Evolutionary conservation across 768 basidiomycete species (phyloP).

Genomic region (Asterophora lycoperdoides): DNA sequence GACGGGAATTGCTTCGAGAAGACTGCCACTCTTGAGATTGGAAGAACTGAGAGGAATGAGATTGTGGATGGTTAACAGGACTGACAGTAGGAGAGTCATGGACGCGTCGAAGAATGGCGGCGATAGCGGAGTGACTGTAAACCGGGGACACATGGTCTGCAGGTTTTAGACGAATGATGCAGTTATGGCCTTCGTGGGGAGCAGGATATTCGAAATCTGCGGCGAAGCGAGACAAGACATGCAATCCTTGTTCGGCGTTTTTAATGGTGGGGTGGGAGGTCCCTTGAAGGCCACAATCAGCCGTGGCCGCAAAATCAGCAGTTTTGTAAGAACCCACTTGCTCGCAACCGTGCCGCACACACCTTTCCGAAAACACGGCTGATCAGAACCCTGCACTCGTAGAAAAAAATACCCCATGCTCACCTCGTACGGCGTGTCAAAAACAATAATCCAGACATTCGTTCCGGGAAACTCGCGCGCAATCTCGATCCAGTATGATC

Average conservation of each 20-base stretch:
- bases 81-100: constrained; percentile 38
- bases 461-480: constrained; percentile 62
- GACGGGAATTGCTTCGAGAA: constrained; percentile 19
- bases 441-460: constrained; percentile 68
- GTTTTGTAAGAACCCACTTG: constrained; percentile 41
- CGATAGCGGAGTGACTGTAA: constrained; percentile 51
- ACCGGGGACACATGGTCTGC: constrained; percentile 36
- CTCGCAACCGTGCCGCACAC: constrained; percentile 56
- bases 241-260: constrained; percentile 50
- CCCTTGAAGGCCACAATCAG: constrained; percentile 36
- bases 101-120: constrained; percentile 48
- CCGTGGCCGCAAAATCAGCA: constrained; percentile 2
- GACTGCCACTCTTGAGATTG: constrained; percentile 17
- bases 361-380: constrained; percentile 33
- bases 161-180: constrained; percentile 45
- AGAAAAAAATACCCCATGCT: constrained; percentile 21
- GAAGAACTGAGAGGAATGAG: constrained; percentile 15
- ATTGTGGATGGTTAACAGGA: constrained; percentile 9
- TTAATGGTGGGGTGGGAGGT: constrained; percentile 74
- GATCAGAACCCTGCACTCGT: constrained; percentile 3
- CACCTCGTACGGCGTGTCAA: constrained; percentile 75
- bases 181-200: constrained; percentile 61
- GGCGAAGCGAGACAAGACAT: constrained; percentile 62
- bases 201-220: constrained; percentile 54
- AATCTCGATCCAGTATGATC: constrained; percentile 71